A percentile compares a stretch with the other conserved stretches of the same genome.
Conservation (phyloP, 1,284 basidiomycete species). For the Apiotrichum veenhuisii region DNA sequence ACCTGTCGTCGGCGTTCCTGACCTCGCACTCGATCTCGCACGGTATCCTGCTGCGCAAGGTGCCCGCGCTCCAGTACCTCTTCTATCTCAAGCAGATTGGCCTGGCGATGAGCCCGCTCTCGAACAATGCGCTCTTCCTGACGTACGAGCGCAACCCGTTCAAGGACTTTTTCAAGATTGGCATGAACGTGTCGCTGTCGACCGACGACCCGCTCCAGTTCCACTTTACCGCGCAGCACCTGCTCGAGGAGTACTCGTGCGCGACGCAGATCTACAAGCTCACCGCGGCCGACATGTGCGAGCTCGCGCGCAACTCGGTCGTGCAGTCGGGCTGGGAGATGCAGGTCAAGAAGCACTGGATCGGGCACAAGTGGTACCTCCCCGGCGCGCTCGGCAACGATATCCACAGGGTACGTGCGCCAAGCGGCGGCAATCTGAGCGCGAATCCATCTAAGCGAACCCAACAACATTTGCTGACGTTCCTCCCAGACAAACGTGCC, state of each 20-base stretch:
- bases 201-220: constrained; percentile 70
- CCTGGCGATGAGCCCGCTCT: constrained; percentile 95
- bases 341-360: constrained; percentile 97
- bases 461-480: background rate
- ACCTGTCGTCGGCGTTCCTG: constrained; percentile 91
- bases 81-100: constrained; percentile 98
- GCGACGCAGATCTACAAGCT: constrained; percentile 96
- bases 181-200: constrained; percentile 92
- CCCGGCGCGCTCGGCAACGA: constrained; percentile 85
- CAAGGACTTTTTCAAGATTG: constrained; percentile 93
- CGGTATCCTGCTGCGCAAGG: constrained; percentile 94
- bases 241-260: constrained; percentile 96
- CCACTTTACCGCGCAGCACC: constrained; percentile 92
- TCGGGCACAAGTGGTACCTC: constrained; percentile 83
- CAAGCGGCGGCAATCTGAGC: too few species aligned
- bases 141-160: constrained; percentile 95
- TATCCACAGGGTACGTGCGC: constrained; percentile 69
- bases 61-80: constrained; percentile 80
- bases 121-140: constrained; percentile 96
- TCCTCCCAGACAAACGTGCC: constrained; percentile 86
- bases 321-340: constrained; percentile 98
- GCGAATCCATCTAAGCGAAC: background rate
- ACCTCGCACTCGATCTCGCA: constrained; percentile 98
- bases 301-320: constrained; percentile 94
- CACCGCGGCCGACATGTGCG: constrained; percentile 64